Evolutionary conservation across 768 basidiomycete species (phyloP).

Genomic region (Leucocoprinus leucothites): DNA sequence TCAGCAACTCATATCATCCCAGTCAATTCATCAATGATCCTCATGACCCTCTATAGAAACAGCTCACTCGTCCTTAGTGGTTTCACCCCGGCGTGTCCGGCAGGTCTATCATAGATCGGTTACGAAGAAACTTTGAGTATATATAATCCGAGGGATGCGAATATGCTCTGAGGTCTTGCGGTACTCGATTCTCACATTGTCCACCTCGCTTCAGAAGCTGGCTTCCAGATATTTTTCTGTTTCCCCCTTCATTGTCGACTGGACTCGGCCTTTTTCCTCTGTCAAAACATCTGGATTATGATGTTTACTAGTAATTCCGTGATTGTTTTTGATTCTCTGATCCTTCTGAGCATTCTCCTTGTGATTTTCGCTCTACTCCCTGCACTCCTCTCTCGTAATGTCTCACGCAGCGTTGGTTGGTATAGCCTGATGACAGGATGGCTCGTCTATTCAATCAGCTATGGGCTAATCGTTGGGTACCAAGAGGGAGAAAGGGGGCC

Average conservation of each 20-base stretch:
- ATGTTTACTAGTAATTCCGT: background rate
- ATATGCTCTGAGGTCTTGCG: too few relatives aligned
- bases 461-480: conserved; percentile 1
- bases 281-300: background rate
- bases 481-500: background rate
- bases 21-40: too few relatives aligned
- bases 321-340: background rate
- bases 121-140: too few relatives aligned
- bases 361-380: background rate
- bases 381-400: background rate
- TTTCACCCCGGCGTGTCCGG: too few relatives aligned
- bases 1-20: too few relatives aligned
- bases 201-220: background rate
- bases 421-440: conserved; percentile 6
- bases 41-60: too few relatives aligned
- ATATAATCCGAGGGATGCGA: too few relatives aligned
- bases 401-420: conserved; percentile 5
- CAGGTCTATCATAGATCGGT: too few relatives aligned
- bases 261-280: background rate
- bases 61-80: too few relatives aligned
- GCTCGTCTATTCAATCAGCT: conserved; percentile 7
- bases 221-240: background rate
- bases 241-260: background rate
- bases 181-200: background rate
- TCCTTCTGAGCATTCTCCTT: background rate